Evolutionary conservation across 371 early-diverging fungal genomes (phyloP), one percentile per base, ranked within the genome.

Genomic region (Catenaria anguillulae): DNA sequence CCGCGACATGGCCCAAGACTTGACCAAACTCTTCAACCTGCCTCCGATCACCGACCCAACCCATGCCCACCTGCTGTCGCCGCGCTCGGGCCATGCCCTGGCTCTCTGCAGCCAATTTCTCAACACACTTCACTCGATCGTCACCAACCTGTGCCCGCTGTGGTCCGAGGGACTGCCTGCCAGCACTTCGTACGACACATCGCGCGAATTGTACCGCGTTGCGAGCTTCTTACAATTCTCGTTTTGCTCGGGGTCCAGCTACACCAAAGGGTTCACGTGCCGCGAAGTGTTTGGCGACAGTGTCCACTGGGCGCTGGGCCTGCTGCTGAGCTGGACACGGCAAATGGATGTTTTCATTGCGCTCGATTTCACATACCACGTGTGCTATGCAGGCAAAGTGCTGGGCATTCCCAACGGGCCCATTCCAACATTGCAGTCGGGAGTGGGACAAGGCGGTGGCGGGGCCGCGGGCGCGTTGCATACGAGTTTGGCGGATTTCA

Each of bases 241-340:
- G 34, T 68, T 66, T 43, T 70, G 70, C 62, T 54, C 70, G 31
- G 54, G 67, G 17, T 65, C 65, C 4, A 62, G 42, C 26, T 62
- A 48, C 13, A 61, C 56, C 17, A 65, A 64, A 17, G 66, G 60
- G 24, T 15, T 60, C 29, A 54, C 50, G 4, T 43, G 33, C n/a
- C 46, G 75, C 26, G 74, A 72, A 52, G 56, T 75, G 23, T 77
- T 75, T 65, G 77, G 77, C 4, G 77, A 77, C 33, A 69, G 68
- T 6, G 17, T 74, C 4, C 33, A 60, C 24, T 74, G 73, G 73
- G 74, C 73, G 1, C 74, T 73, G 68, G 69, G 62, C 34, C 71
- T 70, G 2, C 61, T 74, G 55, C 59, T 74, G 33, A 59, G 59
- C 48, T 48, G 67, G n/a, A 65, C 69, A 13, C 61, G 54, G 33